Evolutionary conservation across 2,329 filamentous ascomycete genomes (phyloP).

Genomic region (Exophiala sp.): DNA sequence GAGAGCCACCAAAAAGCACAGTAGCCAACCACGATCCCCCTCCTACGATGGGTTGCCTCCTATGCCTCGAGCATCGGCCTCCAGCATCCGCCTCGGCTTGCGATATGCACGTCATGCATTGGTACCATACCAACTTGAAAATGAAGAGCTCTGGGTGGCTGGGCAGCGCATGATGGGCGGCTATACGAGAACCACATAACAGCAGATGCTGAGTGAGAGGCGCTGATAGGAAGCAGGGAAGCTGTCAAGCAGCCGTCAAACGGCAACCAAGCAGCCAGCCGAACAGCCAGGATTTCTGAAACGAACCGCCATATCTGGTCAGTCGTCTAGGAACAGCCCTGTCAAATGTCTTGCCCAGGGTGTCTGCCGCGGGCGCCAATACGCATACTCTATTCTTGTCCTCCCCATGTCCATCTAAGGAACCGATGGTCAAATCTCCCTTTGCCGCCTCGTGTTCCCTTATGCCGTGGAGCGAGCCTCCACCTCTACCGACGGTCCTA

Average conservation of each 20-base stretch:
- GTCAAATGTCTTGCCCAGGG: background rate
- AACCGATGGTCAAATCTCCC: conserved; percentile 16
- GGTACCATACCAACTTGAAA: background rate
- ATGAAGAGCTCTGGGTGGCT: conserved; percentile 7
- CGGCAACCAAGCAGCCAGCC: conserved; percentile 12
- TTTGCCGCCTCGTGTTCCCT: conserved; percentile 23
- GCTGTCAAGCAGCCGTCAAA: background rate
- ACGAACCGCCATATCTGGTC: background rate
- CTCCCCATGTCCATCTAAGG: conserved; percentile 8
- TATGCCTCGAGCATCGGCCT: background rate
- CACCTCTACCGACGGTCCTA: conserved; percentile 13
- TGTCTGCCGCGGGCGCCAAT: conserved; percentile 15
- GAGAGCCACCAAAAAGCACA: background rate
- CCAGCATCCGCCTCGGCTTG: background rate
- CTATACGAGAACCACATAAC: conserved; percentile 15
- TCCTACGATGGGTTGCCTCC: background rate
- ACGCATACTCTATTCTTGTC: conserved; percentile 15
- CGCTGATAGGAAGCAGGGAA: conserved; percentile 11
- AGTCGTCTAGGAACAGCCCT: background rate
- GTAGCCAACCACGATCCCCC: background rate
- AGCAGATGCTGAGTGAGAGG: conserved; percentile 5
- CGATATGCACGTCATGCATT: conserved; percentile 17
- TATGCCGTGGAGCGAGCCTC: conserved; percentile 11
- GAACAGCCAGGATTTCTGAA: background rate
- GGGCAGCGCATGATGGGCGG: conserved; percentile 17